Evolutionary conservation across 2,329 filamentous ascomycete species (phyloP), one percentile per base, ranked within the genome.

Genomic region (Fonsecaea nubica): DNA sequence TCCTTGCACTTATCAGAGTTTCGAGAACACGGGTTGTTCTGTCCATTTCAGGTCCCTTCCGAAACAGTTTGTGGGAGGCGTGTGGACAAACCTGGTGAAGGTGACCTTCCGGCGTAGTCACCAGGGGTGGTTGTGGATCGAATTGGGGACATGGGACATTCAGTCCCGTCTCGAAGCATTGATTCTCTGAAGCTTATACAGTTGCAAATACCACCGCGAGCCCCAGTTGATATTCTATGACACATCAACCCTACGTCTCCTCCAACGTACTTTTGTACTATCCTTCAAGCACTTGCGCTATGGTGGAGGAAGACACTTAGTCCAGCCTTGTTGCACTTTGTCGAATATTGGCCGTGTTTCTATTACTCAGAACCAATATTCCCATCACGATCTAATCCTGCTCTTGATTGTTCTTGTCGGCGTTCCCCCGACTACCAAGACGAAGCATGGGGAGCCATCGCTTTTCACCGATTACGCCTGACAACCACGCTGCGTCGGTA

Each of bases 401-500:
- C 9, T 50, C 45, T 25, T 25, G 8, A 12, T 25, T 50, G 8
- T 55, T 13, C 2, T 25, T 25, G 25, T 21, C 33, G 18, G 52
- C 8, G 12, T n/a, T 36, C 7, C 2, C 52, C 35, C 52, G 25
- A n/a, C 30, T 6, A 55, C 52, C 30, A 35, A 35, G 4, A 61
- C 18, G 6, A 70, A 68, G 68, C 45, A 25, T 38, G 13, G 38
- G 15, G 18, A 62, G 53, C 12, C 64, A 63, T 48, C 69, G 69
- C 18, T 71, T 71, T 53, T 62, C 69, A 36, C 57, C 60, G 9
- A 64, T 69, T 32, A 71, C 69, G 5, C 64, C 69, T 4, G 67
- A 71, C 42, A 57, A 71, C 53, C 69, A 71, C 56, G 66, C 67
- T 32, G 69, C 67, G 42, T 66, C 69, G 6, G 45, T 71, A 13